Percentiles rank a stretch among this genome's conserved stretches.
These are phyloP conservation scores for Porcisia deanei DNA, from an alignment of 208 protist species.

Conservation along the genomic window DNA sequence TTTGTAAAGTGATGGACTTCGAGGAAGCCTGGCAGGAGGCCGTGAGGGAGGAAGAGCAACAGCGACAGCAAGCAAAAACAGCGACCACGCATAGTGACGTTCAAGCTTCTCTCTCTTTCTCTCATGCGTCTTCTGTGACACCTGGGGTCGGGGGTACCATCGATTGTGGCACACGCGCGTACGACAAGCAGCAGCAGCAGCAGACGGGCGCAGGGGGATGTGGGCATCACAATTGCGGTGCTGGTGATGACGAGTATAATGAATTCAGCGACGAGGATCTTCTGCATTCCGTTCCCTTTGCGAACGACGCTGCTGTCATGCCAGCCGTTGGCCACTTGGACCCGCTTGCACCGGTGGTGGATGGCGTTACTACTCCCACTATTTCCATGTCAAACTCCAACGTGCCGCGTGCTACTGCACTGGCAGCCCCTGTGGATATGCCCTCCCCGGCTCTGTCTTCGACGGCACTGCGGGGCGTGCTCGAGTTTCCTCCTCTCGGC, in stretches of 20 bases:
- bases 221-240: neutral
- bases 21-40: constrained; percentile 28
- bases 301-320: constrained; percentile 32
- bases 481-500: constrained; percentile 29
- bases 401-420: neutral
- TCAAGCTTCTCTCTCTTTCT: neutral
- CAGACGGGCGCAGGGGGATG: neutral
- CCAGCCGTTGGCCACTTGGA: neutral
- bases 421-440: neutral
- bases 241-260: constrained; percentile 15
- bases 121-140: neutral
- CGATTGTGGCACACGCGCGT: neutral
- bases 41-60: constrained; percentile 15
- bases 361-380: neutral
- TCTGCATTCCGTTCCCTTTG: constrained; percentile 41
- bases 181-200: neutral
- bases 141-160: neutral
- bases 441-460: neutral
- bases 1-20: constrained; percentile 17
- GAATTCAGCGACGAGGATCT: constrained; percentile 52
- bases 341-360: neutral
- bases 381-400: neutral
- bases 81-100: neutral
- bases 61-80: neutral
- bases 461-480: constrained; percentile 7